These are phyloP conservation scores for Tirmania nivea DNA, from an alignment of 495 filamentous ascomycete species.

Conservation along the genomic window DNA sequence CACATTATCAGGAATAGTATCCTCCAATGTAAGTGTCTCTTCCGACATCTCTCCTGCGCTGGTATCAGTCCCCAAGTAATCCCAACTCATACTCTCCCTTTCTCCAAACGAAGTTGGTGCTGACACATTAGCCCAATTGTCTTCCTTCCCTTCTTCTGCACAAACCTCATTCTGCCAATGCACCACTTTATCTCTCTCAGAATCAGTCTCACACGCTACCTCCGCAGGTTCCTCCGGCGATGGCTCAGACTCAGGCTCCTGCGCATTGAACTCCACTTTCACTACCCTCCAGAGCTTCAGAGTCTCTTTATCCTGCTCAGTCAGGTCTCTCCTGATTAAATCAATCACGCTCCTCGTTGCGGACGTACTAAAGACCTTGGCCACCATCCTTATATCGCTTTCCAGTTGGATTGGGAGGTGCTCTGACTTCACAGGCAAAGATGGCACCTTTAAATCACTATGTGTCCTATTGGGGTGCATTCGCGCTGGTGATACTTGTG, in stretches of 20 bases:
- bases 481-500: too few relatives aligned
- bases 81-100: neutral
- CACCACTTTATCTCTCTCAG: too few relatives aligned
- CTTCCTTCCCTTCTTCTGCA: neutral
- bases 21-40: neutral
- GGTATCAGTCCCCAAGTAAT: neutral
- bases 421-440: too few relatives aligned
- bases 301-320: neutral
- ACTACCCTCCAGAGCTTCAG: neutral
- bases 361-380: neutral
- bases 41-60: neutral
- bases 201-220: neutral
- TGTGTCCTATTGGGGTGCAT: too few relatives aligned
- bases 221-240: neutral
- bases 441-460: too few relatives aligned
- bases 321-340: neutral
- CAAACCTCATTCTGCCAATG: neutral
- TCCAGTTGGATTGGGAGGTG: neutral
- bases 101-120: neutral
- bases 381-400: neutral
- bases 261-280: neutral
- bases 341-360: neutral
- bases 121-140: neutral
- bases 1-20: neutral
- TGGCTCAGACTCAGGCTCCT: neutral